Evolutionary conservation across 2,329 filamentous ascomycete genomes (phyloP), one percentile per base, ranked within the genome.

Genomic region (Sphaerulina populicola): DNA sequence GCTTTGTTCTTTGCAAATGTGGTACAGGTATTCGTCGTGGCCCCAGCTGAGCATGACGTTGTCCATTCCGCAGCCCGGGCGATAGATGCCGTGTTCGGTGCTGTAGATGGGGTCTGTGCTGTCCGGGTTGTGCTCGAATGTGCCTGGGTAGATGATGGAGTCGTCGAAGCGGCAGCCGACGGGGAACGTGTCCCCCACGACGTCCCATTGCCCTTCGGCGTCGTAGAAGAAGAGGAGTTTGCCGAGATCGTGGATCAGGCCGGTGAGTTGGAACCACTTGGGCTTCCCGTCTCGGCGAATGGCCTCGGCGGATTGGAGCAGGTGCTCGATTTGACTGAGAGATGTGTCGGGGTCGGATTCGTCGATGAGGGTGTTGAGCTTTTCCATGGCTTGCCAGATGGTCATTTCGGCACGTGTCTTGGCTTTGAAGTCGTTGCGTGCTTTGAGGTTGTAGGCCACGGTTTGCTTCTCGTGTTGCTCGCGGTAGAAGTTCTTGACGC

Each of bases 1-100:
- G 44, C 79, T 84, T 74, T 94, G 88, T 57, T 86, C 83, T 74
- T 88, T 89, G 70, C 86, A 81, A 55, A 94, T 83, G 64, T 88
- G 83, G 74, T 94, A 95, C 42, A 91, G 75, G 70, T 89, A 90
- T 72, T 91, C 86, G 66, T 91, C 86, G 68, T 91, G 86, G 41
- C 89, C 89, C 88, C 89, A 95, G 59, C 81, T 86, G 54, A 95
- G 77, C 84, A 94, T 90, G 60, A 94, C 74, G 61, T 90, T 91
- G 67, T 93, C 86, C 44, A 95, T 73, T 3, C 89, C 89, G 65
- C 88, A 93, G 51, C 85, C 83, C 0, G 80, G 78, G 1, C 74
- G 72, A 74, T 94, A 94, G 70, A 94, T 91, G 57, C 89, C 89
- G 61, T 83, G 74, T 70, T 85, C 77, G 55, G 85, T 85, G 69